Conservation (phyloP, 2,329 filamentous ascomycete species). For the Aspergillus sp. region DNA sequence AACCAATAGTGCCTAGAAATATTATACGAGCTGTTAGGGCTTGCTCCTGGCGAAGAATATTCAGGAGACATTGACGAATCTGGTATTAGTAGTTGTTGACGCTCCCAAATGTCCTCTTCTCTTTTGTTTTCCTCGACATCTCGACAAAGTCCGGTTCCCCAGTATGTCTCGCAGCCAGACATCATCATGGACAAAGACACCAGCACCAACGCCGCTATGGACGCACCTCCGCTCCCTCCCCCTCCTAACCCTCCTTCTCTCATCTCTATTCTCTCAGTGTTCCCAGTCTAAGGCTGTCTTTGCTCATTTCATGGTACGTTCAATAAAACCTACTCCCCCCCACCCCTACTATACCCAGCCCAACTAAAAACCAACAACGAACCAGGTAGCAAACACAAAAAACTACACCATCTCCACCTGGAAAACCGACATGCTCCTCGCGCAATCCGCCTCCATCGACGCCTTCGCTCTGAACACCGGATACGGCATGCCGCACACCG, state of each 20-base stretch:
- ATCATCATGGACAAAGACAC: neutral
- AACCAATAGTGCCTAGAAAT: neutral
- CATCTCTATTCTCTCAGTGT: conserved; percentile 3
- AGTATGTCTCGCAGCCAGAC: neutral
- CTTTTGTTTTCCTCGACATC: neutral
- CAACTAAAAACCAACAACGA: neutral
- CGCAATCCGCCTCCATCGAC: conserved; percentile 45
- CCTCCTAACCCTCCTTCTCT: conserved; percentile 5
- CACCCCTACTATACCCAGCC: neutral
- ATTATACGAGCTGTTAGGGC: neutral
- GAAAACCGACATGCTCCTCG: conserved; percentile 40
- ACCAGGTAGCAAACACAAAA: conserved; percentile 31
- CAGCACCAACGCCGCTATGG: neutral
- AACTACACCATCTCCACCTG: conserved; percentile 34
- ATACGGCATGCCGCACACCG: conserved; percentile 29
- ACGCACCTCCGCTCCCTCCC: neutral
- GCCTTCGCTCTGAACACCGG: conserved; percentile 49
- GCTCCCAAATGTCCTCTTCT: neutral
- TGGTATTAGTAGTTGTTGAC: neutral
- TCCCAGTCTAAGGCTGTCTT: conserved; percentile 33
- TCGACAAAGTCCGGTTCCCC: neutral
- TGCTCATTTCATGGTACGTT: conserved; percentile 39
- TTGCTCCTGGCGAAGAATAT: neutral
- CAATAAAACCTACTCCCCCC: neutral
- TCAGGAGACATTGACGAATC: neutral